These are phyloP conservation scores for Rosa persica DNA, from an alignment of 306 rosid genomes.

Conservation along the genomic window DNA sequence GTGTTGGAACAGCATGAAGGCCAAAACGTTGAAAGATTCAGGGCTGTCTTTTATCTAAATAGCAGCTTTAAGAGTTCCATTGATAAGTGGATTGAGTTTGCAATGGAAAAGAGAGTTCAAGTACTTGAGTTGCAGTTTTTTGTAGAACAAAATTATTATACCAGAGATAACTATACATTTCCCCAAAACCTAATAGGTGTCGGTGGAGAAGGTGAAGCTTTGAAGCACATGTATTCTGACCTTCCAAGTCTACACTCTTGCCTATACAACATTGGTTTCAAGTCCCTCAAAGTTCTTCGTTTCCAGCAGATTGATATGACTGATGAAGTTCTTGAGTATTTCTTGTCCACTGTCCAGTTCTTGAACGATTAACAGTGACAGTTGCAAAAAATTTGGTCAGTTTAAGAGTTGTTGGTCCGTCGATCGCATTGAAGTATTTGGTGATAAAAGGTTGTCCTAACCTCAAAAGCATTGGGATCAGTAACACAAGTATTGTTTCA, in stretches of 20 bases:
- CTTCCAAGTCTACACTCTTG: not conserved
- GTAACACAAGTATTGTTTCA: not conserved
- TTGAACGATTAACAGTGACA: not conserved
- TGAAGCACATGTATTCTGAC: not conserved
- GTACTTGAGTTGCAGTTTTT: not conserved
- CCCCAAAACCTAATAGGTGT: not conserved
- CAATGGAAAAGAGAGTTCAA: not conserved
- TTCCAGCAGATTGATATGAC: not conserved
- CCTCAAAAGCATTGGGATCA: not conserved
- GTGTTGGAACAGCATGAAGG: not conserved
- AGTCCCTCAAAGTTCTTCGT: not conserved
- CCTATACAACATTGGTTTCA: not conserved
- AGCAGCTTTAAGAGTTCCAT: not conserved
- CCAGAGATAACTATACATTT: not conserved
- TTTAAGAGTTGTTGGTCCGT: not conserved
- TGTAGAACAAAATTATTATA: fast-evolving
- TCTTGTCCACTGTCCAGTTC: not conserved
- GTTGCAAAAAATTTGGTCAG: not conserved
- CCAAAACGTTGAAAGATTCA: not conserved
- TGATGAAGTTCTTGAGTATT: not conserved
- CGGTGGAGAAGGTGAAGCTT: no score
- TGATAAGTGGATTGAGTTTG: not conserved
- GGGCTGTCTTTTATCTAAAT: not conserved
- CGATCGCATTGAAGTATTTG: not conserved
- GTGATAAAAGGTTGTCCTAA: not conserved